A percentile compares a stretch with the other conserved stretches of the same genome.
Evolutionary conservation across 23 red algal species (phyloP).

Genomic region (Chondrus crispus): DNA sequence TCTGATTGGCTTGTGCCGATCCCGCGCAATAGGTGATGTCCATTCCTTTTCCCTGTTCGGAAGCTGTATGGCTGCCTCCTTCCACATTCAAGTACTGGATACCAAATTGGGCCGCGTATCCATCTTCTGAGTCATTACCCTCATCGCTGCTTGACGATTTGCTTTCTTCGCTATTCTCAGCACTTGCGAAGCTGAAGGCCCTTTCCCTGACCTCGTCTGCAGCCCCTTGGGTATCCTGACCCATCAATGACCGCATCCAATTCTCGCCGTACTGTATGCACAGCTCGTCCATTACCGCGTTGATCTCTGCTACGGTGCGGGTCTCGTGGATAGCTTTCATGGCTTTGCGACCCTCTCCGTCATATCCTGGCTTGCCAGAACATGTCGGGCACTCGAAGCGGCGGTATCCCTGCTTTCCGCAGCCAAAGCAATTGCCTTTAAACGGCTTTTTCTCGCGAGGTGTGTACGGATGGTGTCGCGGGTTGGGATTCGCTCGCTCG

Average conservation of each 20-base stretch:
- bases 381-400: neutral
- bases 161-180: too few relatives aligned
- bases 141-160: too few relatives aligned
- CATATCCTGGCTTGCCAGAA: neutral
- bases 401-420: neutral
- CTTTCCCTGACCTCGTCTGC: too few relatives aligned
- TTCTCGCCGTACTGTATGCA: neutral
- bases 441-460: neutral
- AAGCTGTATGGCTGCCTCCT: too few relatives aligned
- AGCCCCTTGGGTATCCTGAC: too few relatives aligned
- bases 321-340: neutral
- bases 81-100: too few relatives aligned
- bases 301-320: neutral
- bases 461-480: neutral
- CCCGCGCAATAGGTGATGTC: too few relatives aligned
- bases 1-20: too few relatives aligned
- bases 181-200: too few relatives aligned
- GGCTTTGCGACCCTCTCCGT: neutral
- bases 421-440: neutral
- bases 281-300: neutral
- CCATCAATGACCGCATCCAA: neutral
- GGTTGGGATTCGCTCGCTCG: neutral
- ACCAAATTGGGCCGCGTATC: too few relatives aligned
- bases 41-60: too few relatives aligned
- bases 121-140: too few relatives aligned